These are phyloP conservation scores for Cladosporium phlei DNA, from an alignment of 2,329 filamentous ascomycete genomes.

Conservation along the genomic window DNA sequence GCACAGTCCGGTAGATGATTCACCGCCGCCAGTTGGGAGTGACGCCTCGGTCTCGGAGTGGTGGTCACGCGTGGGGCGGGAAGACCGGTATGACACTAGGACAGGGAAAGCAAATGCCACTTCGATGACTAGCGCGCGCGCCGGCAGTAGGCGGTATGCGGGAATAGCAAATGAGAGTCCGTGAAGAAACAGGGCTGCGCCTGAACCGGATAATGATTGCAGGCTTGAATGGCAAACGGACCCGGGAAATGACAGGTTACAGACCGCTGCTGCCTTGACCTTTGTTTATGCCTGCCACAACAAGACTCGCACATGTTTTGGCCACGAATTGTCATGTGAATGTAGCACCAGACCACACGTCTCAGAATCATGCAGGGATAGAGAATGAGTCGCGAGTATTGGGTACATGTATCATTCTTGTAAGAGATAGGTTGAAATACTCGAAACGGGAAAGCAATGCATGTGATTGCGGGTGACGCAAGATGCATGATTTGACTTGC, in stretches of 20 bases:
- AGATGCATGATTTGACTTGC: too few relatives aligned
- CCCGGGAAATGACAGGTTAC: not conserved
- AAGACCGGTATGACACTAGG: slow-evolving; percentile 4
- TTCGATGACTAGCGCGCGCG: not conserved
- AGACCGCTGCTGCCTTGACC: too few relatives aligned
- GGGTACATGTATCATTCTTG: not conserved
- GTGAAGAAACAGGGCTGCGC: too few relatives aligned
- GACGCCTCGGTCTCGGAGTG: too few relatives aligned
- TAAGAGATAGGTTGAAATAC: too few relatives aligned
- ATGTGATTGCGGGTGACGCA: too few relatives aligned
- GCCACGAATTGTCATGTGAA: slow-evolving; percentile 1
- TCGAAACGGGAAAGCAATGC: too few relatives aligned
- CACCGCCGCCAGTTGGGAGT: slow-evolving; percentile 5
- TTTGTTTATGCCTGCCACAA: too few relatives aligned
- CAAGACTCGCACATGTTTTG: slow-evolving; percentile 2
- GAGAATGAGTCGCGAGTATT: too few relatives aligned
- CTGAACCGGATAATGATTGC: too few relatives aligned
- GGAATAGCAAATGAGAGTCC: not conserved
- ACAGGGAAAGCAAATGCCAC: slow-evolving; percentile 8
- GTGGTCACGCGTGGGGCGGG: slow-evolving; percentile 6
- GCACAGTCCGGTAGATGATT: too few relatives aligned
- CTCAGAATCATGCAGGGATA: slow-evolving; percentile 7
- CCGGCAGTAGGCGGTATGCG: slow-evolving; percentile 11
- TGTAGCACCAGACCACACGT: slow-evolving; percentile 5
- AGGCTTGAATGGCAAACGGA: not conserved